Evolutionary conservation across 2,329 filamentous ascomycete species (phyloP).

Genomic region (Sporothrix variecibatus): DNA sequence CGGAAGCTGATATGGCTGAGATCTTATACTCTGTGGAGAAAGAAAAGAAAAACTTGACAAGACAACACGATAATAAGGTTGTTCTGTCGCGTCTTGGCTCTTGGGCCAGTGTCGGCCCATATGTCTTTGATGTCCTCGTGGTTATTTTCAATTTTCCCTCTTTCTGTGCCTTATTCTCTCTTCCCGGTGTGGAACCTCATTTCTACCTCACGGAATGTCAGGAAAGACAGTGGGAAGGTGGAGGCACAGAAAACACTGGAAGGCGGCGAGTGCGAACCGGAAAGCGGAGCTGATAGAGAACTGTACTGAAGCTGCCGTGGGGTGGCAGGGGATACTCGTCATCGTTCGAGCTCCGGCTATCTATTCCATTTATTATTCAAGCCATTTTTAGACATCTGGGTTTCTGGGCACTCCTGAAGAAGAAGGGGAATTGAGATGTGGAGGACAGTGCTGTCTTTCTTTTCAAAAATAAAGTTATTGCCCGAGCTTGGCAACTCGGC

Average conservation of each 20-base stretch:
- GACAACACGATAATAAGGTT: neutral
- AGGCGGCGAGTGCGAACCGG: neutral
- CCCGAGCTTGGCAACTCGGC: constrained; percentile 4
- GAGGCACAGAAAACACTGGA: neutral
- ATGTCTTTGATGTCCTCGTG: neutral
- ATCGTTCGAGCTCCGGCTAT: constrained; percentile 16
- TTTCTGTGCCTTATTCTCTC: neutral
- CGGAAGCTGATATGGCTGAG: too few species aligned
- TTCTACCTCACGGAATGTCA: neutral
- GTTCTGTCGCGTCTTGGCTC: constrained; percentile 5
- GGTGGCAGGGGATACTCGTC: constrained; percentile 17
- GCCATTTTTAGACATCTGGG: neutral
- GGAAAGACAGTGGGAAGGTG: neutral
- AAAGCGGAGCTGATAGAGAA: neutral
- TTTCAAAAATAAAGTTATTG: constrained; percentile 12
- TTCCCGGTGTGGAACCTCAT: constrained; percentile 16
- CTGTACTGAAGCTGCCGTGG: neutral
- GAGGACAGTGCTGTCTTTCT: neutral
- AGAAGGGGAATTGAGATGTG: neutral
- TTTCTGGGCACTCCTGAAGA: neutral
- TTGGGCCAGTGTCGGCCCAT: neutral
- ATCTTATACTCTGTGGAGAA: neutral
- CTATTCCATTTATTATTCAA: constrained; percentile 12
- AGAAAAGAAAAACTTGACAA: neutral
- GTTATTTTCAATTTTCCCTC: neutral